A percentile compares a stretch with the other conserved stretches of the same genome.
Conservation (phyloP, 1,284 basidiomycete species). For the Trametes versicolor region DNA sequence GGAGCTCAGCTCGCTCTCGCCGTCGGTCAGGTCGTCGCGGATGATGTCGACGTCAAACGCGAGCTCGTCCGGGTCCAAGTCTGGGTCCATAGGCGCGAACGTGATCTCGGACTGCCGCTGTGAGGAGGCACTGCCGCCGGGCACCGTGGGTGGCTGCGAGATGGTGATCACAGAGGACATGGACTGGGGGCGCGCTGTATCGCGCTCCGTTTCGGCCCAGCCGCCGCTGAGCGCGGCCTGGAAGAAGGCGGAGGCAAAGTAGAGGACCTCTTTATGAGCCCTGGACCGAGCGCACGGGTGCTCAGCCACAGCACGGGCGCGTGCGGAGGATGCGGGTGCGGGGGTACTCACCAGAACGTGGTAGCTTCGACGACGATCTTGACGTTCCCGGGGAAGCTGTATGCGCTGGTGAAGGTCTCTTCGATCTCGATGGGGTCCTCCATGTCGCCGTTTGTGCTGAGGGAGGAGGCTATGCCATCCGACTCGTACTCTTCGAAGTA, state of each 20-base stretch:
- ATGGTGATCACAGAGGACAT: conserved; percentile 86
- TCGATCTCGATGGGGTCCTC: conserved; percentile 77
- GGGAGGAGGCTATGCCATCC: conserved; percentile 72
- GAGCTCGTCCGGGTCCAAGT: conserved; percentile 55
- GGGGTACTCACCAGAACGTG: conserved; percentile 76
- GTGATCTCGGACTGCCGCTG: conserved; percentile 62
- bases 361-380: conserved; percentile 87
- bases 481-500: conserved; percentile 75
- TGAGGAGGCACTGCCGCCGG: conserved; percentile 53
- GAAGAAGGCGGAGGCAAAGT: conserved; percentile 88
- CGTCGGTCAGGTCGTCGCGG: conserved; percentile 49
- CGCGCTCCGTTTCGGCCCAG: conserved; percentile 76
- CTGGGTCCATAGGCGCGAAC: conserved; percentile 65
- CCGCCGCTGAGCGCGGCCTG: conserved; percentile 84
- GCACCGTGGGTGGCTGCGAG: conserved; percentile 71
- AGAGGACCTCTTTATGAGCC: conserved; percentile 87
- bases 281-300: conserved; percentile 47
- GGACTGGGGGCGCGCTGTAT: conserved; percentile 72
- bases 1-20: conserved; percentile 30
- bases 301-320: conserved; percentile 15
- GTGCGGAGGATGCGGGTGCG: too few species aligned
- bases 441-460: conserved; percentile 70
- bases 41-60: conserved; percentile 51
- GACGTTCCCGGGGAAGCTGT: conserved; percentile 78
- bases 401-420: conserved; percentile 72